These are phyloP conservation scores for Suhomyces terraborum DNA, from an alignment of 1,139 yeast species.

Conservation along the genomic window DNA sequence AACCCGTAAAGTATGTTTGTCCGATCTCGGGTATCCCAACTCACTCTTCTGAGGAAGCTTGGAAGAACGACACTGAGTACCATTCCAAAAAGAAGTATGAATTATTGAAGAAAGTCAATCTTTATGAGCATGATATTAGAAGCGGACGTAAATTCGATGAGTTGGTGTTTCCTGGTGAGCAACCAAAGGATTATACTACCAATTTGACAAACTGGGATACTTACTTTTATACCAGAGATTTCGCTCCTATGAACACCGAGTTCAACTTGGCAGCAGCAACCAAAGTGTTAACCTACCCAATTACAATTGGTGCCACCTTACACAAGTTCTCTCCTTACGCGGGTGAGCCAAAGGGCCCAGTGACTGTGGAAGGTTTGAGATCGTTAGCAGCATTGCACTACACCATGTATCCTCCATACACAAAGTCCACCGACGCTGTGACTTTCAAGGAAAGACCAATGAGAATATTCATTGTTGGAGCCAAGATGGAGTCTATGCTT, in stretches of 20 bases:
- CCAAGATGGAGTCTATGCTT: slow-evolving; percentile 89
- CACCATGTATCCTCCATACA: slow-evolving; percentile 77
- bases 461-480: slow-evolving; percentile 85
- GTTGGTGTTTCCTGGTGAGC: slow-evolving; percentile 85
- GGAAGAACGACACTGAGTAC: slow-evolving; percentile 78
- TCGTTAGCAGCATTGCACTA: slow-evolving; percentile 89
- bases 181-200: slow-evolving; percentile 73
- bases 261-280: slow-evolving; percentile 95
- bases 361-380: slow-evolving; percentile 89
- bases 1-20: slow-evolving; percentile 81
- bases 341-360: slow-evolving; percentile 79
- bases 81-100: slow-evolving; percentile 70
- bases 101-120: slow-evolving; percentile 78
- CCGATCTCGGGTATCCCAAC: slow-evolving; percentile 96
- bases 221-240: slow-evolving; percentile 88
- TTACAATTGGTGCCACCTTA: slow-evolving; percentile 81
- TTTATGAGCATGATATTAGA: slow-evolving; percentile 91
- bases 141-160: slow-evolving; percentile 94
- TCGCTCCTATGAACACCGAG: slow-evolving; percentile 95
- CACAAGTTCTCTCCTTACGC: slow-evolving; percentile 86
- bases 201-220: slow-evolving; percentile 91
- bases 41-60: slow-evolving; percentile 86
- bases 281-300: slow-evolving; percentile 89
- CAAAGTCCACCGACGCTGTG: slow-evolving; percentile 33
- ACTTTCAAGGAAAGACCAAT: slow-evolving; percentile 82